Percentiles rank a stretch among this genome's conserved stretches.
These are phyloP conservation scores for Phoma herbarum DNA, from an alignment of 2,329 filamentous ascomycete genomes.

Conservation along the genomic window DNA sequence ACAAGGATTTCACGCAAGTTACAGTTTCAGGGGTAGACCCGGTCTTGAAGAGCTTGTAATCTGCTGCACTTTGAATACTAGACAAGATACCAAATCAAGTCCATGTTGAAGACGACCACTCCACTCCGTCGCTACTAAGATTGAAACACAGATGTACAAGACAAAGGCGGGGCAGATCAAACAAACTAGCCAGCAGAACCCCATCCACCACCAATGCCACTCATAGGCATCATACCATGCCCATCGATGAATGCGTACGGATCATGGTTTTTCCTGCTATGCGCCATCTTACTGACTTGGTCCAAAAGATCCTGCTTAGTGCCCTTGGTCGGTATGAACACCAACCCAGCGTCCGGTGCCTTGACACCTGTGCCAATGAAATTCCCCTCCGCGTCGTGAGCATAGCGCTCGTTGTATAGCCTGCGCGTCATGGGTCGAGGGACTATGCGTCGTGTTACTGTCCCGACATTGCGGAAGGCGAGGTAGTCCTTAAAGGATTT, in stretches of 20 bases:
- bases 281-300: constrained; percentile 40
- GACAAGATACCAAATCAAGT: neutral
- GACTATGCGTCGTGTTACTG: constrained; percentile 33
- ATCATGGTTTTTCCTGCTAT: constrained; percentile 32
- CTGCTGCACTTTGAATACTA: neutral
- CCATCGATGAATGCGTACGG: constrained; percentile 8
- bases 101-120: neutral
- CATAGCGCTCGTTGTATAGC: constrained; percentile 41
- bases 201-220: constrained; percentile 4
- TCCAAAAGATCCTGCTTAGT: constrained; percentile 37
- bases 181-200: neutral
- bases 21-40: constrained; percentile 4
- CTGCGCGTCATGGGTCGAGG: constrained; percentile 40
- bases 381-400: constrained; percentile 39
- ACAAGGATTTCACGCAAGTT: constrained; percentile 6
- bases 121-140: neutral
- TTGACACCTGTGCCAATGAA: constrained; percentile 37
- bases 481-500: constrained; percentile 25
- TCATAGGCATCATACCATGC: constrained; percentile 1
- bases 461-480: constrained; percentile 21
- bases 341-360: constrained; percentile 35
- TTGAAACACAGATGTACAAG: neutral
- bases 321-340: constrained; percentile 40
- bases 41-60: neutral
- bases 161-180: neutral